Base-by-base conservation (phyloP, 805 yeast genomes). In the Ogataea glucozyma region DNA sequence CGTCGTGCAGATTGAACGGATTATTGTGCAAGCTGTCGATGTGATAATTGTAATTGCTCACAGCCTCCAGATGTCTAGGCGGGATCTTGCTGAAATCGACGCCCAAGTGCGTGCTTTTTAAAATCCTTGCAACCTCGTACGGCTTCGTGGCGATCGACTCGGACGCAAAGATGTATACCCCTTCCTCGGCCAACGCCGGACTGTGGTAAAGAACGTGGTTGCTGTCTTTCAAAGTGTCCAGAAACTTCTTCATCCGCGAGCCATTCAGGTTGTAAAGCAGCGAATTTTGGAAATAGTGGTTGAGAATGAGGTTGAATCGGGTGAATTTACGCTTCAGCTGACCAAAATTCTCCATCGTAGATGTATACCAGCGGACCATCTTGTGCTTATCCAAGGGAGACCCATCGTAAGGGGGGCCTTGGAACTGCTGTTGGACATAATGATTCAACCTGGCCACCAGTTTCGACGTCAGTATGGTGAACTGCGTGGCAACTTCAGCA, bases 161-260 rank as follows among this genome's bases (percentile, higher is more conserved):
- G 44, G 93, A 84, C 2, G 90, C 96, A 60, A 93, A 74, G 9
- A 88, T 74, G 56, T 90, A 90, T 18, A 83, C 72, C 3, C 97
- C 97, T 41, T 80, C 79, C 13, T 77, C 75, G 47, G 87, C 93
- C 2, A 83, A 71, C 1, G 78, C 70, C 0, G 85, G 85, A 35
- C 55, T 57, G 0, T 91, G 86, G 54, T 82, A 85, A 37, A 91
- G 68, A 48, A 87, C 83, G 61, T 90, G 96, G 43, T 81, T 82
- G 0, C 86, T 68, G 21, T 79, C 77, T 38, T 75, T 75, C 49
- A 88, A 67, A n/a, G 69, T 61, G 17, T 76, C 79, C 46, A 88
- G 64, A 36, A 87, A 72, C 19, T 60, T 62, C 52, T 76, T 76
- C 23, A 75, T 64, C 43, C 67, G 65, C 53, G 74, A 71, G 33